Base-by-base conservation (phyloP, 164 flowering plant genomes). In the Saururus chinensis region DNA sequence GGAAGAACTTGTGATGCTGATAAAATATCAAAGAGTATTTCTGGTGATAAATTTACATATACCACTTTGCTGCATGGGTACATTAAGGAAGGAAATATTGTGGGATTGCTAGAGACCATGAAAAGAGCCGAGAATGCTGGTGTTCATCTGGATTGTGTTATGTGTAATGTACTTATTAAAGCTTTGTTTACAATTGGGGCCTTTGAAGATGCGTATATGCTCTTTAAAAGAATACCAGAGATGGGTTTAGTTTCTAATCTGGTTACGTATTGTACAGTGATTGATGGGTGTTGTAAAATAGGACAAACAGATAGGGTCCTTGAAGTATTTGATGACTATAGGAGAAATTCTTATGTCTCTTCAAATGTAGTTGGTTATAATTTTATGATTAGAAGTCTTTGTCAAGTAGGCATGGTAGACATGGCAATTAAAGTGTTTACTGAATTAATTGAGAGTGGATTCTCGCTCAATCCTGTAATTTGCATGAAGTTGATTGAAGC, bases 141-240 rank as follows among this genome's bases (percentile, higher is more conserved):
- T 24, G 20, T 89, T 59, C 11, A 22, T 57, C 66, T 82, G 77
- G 97, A 89, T 75, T 65, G 68, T 62, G 71, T 77, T 53, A 77
- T 80, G 77, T 84, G 87, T 73, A 90, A 90, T 70, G 70, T 81
- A 51, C 78, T 83, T 53, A 79, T 90, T 4, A 87, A 81, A 73
- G 89, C 92, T n/a, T 69, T 82, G n/a, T 81, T 84, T 67, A 68
- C 82, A 83, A 70, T 82, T 35, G 87, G 90, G 22, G 81, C 69
- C 24, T 67, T 74, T 65, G 89, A 81, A 71, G 92, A 87, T 66
- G 89, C 84, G 56, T 59, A 62, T 69, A 62, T 49, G 63, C 68
- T 82, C 21, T 87, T 73, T 65, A 75, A 79, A 66, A 70, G 70
- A 59, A 71, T 87, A 78, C 64, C 76, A 9, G 74, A 76, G 37